Percentiles rank a stretch among this genome's conserved stretches.
These are phyloP conservation scores for Torulaspora microellipsoides DNA, from an alignment of 805 yeast species.

Conservation along the genomic window DNA sequence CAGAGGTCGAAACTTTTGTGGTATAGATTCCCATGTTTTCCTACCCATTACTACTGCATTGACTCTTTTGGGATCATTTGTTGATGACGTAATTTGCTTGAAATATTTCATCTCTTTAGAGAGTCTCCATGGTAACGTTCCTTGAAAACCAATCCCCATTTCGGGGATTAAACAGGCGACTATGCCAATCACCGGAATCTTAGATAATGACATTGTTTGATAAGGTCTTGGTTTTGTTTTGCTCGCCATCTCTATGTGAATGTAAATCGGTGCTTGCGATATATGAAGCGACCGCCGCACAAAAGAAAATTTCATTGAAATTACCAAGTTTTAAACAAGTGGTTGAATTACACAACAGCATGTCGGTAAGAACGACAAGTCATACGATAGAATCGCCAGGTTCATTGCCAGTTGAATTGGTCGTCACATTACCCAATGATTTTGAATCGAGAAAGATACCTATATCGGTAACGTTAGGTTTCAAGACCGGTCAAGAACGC, in stretches of 20 bases:
- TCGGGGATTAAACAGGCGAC: slow-evolving; percentile 84
- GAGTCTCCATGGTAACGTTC: slow-evolving; percentile 83
- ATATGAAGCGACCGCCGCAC: too few species aligned
- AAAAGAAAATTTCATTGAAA: too few species aligned
- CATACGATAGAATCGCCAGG: slow-evolving; percentile 13
- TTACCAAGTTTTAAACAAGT: too few species aligned
- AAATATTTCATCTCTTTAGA: slow-evolving; percentile 83
- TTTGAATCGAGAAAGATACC: slow-evolving; percentile 18
- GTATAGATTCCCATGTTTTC: slow-evolving; percentile 93
- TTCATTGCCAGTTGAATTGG: slow-evolving; percentile 14
- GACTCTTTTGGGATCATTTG: slow-evolving; percentile 32
- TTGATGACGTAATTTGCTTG: slow-evolving; percentile 58
- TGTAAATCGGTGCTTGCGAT: too few species aligned
- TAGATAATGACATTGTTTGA: slow-evolving; percentile 4
- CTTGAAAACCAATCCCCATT: slow-evolving; percentile 79
- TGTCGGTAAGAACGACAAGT: slow-evolving; percentile 16
- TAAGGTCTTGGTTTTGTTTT: too few species aligned
- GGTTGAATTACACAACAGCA: neutral
- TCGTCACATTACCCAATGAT: slow-evolving; percentile 23
- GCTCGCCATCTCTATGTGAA: too few species aligned
- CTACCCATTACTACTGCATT: slow-evolving; percentile 96
- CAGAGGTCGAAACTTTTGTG: slow-evolving; percentile 76
- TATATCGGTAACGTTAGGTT: slow-evolving; percentile 17
- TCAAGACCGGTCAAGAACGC: slow-evolving; percentile 5
- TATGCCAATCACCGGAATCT: slow-evolving; percentile 51